These are phyloP conservation scores for Gomphus bonarii DNA, from an alignment of 1,284 basidiomycete genomes.

Conservation along the genomic window DNA sequence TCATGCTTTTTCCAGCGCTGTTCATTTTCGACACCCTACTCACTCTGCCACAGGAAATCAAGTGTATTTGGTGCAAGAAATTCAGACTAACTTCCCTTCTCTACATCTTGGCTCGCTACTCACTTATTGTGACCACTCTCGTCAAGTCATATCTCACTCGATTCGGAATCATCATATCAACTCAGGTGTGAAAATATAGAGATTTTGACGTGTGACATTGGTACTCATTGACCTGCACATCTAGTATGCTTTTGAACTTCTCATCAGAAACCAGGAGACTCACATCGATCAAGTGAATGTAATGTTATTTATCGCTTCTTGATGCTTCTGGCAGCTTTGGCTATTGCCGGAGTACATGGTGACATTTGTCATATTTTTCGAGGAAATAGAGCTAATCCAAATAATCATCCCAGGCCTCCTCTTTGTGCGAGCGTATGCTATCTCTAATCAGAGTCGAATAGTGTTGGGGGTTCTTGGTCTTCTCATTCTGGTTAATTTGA, in stretches of 20 bases:
- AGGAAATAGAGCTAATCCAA: not conserved
- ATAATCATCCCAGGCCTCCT: not conserved
- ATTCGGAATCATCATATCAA: not conserved
- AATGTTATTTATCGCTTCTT: too few species aligned
- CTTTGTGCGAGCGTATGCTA: not conserved
- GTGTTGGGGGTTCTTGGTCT: not conserved
- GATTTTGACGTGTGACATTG: not conserved
- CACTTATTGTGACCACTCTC: not conserved
- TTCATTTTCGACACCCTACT: not conserved
- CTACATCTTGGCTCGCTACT: conserved; percentile 1
- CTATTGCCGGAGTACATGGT: not conserved
- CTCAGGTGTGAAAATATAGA: not conserved
- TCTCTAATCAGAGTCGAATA: not conserved
- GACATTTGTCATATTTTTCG: not conserved
- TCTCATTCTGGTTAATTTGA: too few species aligned
- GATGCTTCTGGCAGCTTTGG: not conserved
- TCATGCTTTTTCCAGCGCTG: not conserved
- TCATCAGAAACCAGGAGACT: too few species aligned
- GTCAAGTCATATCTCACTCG: not conserved
- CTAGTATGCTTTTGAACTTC: not conserved
- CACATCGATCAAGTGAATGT: too few species aligned
- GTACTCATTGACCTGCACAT: not conserved
- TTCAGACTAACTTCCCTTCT: not conserved
- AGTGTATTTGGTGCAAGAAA: not conserved
- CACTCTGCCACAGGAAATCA: not conserved